Percentiles rank a stretch among this genome's conserved stretches.
These are phyloP conservation scores for Staphylotrichum tortipilum DNA, from an alignment of 495 filamentous ascomycete genomes.

Conservation along the genomic window DNA sequence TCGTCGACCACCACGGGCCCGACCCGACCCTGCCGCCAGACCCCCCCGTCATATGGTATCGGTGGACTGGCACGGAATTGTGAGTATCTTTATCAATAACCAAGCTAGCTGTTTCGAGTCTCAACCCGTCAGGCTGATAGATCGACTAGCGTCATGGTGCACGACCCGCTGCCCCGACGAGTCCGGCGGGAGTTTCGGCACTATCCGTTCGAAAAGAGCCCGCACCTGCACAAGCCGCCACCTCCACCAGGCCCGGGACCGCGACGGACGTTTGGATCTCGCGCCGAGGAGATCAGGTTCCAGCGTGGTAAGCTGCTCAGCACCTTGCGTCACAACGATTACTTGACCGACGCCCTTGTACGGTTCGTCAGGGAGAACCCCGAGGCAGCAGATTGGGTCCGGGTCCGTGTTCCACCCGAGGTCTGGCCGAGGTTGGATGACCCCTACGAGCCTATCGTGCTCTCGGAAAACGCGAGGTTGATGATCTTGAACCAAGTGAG, in stretches of 20 bases:
- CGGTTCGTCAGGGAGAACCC: background rate
- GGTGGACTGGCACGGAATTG: background rate
- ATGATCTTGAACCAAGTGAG: too few relatives aligned
- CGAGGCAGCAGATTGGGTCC: background rate
- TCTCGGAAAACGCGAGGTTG: too few relatives aligned
- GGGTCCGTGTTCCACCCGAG: background rate
- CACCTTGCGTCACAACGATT: background rate
- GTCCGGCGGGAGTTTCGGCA: background rate
- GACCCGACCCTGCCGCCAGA: background rate
- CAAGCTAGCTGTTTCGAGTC: too few relatives aligned
- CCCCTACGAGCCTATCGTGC: too few relatives aligned
- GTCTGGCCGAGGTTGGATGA: background rate
- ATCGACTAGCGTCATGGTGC: background rate
- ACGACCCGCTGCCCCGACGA: background rate
- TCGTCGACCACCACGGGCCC: background rate
- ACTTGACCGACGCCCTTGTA: background rate
- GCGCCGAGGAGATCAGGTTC: background rate
- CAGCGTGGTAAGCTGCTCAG: background rate
- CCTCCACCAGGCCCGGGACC: background rate
- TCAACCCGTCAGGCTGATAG: too few relatives aligned
- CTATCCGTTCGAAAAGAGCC: background rate
- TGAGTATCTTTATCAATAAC: too few relatives aligned
- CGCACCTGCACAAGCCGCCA: background rate
- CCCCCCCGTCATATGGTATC: background rate
- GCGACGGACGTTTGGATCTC: background rate